Base-by-base conservation (phyloP, 176 grass and related monocot species). In the Aechmea fasciata region DNA sequence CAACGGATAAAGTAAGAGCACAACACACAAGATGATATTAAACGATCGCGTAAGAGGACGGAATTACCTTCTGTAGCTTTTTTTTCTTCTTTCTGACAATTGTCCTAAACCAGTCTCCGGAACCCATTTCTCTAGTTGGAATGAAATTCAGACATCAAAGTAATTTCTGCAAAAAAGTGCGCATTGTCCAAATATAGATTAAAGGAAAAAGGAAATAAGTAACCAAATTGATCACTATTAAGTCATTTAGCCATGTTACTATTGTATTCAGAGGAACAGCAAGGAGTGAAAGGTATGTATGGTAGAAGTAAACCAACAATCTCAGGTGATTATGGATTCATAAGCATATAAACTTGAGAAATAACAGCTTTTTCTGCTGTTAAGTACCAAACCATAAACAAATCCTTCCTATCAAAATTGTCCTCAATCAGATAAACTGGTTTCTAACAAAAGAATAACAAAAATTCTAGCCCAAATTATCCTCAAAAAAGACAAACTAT, bases 81-180 rank as follows among this genome's bases (percentile, higher is more conserved):
- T 84, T 67, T 82, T 85, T 92, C 82, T 92, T 97, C 83, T 87
- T 85, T 55, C 80, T 65, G 73, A 97, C 87, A 75, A 97, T 86
- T 55, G 84, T 97, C 74, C 85, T 97, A 64, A 97, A 81, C 93
- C 93, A 97, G 72, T 81, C 86, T 55, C 94, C 84, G 0, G 94
- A 90, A 23, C 89, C 89, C 94, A 97, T 97, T 75, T 80, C 67
- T 66, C 75, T 61, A 52, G 77, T 50, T 15, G 28, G 50, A 62
- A 51, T 79, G 52, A 68, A 64, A 10, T 63, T 13, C 63, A 41
- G 68, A 55, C 20, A 84, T 83, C 18, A 82, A 76, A 12, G 52
- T 50, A 41, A 64, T 64, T 52, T 61, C 23, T 18, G 53, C 19
- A 61, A 47, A 70, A 61, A 72, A 57, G 68, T 54, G 47, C 3